Evolutionary conservation across 176 grass and related monocot genomes (phyloP).

Genomic region (Cenchrus americanus): DNA sequence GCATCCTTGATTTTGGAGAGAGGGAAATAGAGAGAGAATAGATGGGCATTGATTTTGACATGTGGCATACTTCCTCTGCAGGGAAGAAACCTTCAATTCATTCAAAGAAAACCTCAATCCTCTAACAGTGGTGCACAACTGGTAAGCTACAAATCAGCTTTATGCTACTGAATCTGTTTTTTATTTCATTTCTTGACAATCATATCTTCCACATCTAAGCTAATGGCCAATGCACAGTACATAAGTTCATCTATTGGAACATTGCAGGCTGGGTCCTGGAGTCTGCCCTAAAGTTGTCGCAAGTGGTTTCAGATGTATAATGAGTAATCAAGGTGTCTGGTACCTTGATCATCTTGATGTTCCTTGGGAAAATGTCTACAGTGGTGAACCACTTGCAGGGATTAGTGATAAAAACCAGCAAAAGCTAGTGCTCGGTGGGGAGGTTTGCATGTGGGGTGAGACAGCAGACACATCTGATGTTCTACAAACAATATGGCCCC

Average conservation of each 20-base stretch:
- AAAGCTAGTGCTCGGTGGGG: conserved; percentile 88
- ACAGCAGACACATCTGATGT: conserved; percentile 79
- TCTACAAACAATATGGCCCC: conserved; percentile 95
- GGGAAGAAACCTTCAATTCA: conserved; percentile 99
- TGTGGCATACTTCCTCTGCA: conserved; percentile 30
- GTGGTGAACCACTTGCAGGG: conserved; percentile 72
- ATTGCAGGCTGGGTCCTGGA: conserved; percentile 80
- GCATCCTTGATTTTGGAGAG: not conserved
- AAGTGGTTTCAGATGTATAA: conserved; percentile 92
- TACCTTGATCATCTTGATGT: conserved; percentile 96
- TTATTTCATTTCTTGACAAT: not conserved
- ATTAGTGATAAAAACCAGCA: conserved; percentile 61
- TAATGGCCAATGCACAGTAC: not conserved
- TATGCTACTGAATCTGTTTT: conserved; percentile 17
- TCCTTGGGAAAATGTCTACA: conserved; percentile 91
- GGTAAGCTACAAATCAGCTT: conserved; percentile 50
- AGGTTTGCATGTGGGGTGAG: conserved; percentile 97
- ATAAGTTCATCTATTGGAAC: not conserved
- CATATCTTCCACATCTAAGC: conserved; percentile 6
- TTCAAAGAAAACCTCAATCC: conserved; percentile 87
- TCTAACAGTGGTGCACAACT: conserved; percentile 87
- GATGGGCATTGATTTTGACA: conserved; percentile 5
- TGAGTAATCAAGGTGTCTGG: conserved; percentile 97
- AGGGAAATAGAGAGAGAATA: not conserved
- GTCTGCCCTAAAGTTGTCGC: conserved; percentile 88